Evolutionary conservation across 2,329 filamentous ascomycete species (phyloP), one percentile per base, ranked within the genome.

Genomic region (Hyphodiscus sp.): DNA sequence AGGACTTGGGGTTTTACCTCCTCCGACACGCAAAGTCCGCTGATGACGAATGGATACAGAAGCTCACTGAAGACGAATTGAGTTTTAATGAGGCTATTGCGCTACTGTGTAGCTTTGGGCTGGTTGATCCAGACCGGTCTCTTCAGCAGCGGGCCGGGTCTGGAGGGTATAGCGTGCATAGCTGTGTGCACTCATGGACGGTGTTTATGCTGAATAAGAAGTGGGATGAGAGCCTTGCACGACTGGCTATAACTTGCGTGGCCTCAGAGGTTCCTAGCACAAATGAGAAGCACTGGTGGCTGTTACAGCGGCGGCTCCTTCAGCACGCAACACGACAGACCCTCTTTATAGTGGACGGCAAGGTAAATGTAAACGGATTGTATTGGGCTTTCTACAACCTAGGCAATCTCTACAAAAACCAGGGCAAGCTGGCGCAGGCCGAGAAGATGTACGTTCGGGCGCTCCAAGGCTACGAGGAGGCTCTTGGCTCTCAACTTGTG

Each of bases 1-100:
- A 71, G 15, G 72, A 75, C 53, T 55, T 78, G 1, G 77, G 70
- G 73, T 75, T 68, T 58, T 68, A 75, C 41, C 65, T 77, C 9
- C 58, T 76, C 61, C 2, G 55, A 57, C 8, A 62, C 51, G 29
- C 11, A 51, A 47, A 52, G 2, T 58, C 26, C 51, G n/a, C 11
- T 29, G 46, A 54, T 16, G 11, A 49, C 30, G 38, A 56, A 44
- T 58, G 38, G 47, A 43, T 56, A 50, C 46, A 48, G 26, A 46
- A 56, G 48, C 46, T 58, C 44, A 50, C 45, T 0, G 51, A n/a
- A n/a, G n/a, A 58, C 26, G 45, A 58, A 52, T 8, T 57, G 20
- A 52, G 45, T 33, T 58, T 58, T n/a, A 45, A 58, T 42, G 20
- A 53, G 3, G 46, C 53, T 13, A 20, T 58, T 20, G 42, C n/a